Base-by-base conservation (phyloP, 176 grass and related monocot species). In the Bonia amplexicaulis region DNA sequence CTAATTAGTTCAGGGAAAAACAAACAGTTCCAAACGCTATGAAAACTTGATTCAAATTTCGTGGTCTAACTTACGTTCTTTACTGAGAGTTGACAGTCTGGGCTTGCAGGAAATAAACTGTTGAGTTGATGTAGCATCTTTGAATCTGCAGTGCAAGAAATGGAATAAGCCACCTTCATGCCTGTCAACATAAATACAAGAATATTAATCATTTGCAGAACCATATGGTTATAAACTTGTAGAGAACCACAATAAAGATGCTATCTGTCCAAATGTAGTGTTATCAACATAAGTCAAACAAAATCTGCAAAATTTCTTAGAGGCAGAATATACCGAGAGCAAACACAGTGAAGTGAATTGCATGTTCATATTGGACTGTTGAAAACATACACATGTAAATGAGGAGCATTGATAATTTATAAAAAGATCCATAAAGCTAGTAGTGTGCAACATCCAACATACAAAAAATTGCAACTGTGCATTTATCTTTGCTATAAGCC, bases 151-250 rank as follows among this genome's bases (percentile, higher is more conserved):
- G 35, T 71, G 27, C 76, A 93, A 79, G 78, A 95, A 92, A 84
- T 13, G 6, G 26, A 95, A 81, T 65, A 97, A 26, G 47, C 95
- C 90, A 86, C 88, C 92, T 80, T 91, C 90, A 66, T 90, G 84
- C 53, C 91, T 96, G 84, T 79, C 74, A 82, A 77, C 67, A 81
- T 61, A 74, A 54, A 48, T 48, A 66, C 35, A 79, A 59, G 12
- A 69, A 79, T 6, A 49, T 73, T 48, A 80, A 62, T 68, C 26
- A 62, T 46, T 29, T 6, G 67, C 16, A 73, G 13, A 79, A 83
- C 22, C 58, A 76, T 57, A 84, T 53, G 26, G 31, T 22, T 29
- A 77, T 25, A 61, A 61, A 25, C n/a, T 5, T 61, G 25, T 66
- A 44, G 9, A n/a, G 48, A 85, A 66, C 25, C 59, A 33, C 17